phyloP scores from a whole-genome alignment of 2,329 filamentous ascomycete genomes.

The Trichoderma koningiopsis region DNA sequence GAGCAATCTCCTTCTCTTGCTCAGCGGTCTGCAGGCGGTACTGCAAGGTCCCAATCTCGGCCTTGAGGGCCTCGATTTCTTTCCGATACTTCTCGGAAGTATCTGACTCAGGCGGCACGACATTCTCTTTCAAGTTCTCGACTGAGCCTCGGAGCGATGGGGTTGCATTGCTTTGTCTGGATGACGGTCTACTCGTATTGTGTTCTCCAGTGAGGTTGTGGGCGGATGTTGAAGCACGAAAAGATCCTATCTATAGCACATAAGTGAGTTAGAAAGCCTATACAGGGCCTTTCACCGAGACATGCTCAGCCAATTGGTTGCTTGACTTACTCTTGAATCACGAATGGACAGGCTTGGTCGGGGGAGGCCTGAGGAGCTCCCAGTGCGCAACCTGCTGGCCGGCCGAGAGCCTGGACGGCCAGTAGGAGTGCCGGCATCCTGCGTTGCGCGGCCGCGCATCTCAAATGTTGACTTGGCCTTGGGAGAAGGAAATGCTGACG shows the following conservation, averaged over 20 bases:
- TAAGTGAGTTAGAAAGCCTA: not conserved
- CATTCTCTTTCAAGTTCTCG: conserved; percentile 62
- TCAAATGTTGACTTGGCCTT: conserved; percentile 16
- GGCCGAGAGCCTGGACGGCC: conserved; percentile 37
- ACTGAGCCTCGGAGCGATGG: conserved; percentile 52
- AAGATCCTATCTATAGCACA: conserved; percentile 45
- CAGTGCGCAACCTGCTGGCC: conserved; percentile 40
- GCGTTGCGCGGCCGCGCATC: conserved; percentile 41
- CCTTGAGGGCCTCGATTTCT: conserved; percentile 76
- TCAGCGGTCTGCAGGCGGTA: conserved; percentile 87
- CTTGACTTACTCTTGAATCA: conserved; percentile 45
- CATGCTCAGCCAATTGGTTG: conserved; percentile 28
- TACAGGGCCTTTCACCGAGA: not conserved
- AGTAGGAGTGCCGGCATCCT: conserved; percentile 37
- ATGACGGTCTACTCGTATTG: conserved; percentile 40
- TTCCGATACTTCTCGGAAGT: conserved; percentile 60
- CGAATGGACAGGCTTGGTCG: conserved; percentile 41
- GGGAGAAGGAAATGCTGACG: not conserved
- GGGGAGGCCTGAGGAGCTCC: conserved; percentile 40
- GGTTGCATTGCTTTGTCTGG: conserved; percentile 45
- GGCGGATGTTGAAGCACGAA: conserved; percentile 56
- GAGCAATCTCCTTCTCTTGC: conserved; percentile 80
- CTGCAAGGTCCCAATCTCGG: conserved; percentile 82
- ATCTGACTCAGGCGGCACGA: conserved; percentile 60
- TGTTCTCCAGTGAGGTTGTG: conserved; percentile 62